A percentile compares a stretch with the other conserved stretches of the same genome.
Evolutionary conservation across 2,329 filamentous ascomycete genomes (phyloP).

Genomic region (Cladophialophora immunda): DNA sequence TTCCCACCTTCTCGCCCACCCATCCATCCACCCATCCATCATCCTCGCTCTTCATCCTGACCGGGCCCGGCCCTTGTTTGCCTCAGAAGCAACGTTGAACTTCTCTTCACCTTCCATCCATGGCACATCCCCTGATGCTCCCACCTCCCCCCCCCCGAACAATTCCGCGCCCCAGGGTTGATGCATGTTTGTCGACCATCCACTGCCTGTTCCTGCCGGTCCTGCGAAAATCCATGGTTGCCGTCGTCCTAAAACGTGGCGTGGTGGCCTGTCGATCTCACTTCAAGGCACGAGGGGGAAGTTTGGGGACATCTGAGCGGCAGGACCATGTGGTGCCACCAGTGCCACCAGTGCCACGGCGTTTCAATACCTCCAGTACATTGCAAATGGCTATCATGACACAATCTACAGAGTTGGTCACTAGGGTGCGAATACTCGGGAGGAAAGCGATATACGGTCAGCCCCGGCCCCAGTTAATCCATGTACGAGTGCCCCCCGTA

Average conservation of each 20-base stretch:
- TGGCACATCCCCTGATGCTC: neutral
- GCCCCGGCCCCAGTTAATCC: neutral
- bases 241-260: slow-evolving; percentile 25
- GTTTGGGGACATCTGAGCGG: neutral
- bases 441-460: slow-evolving; percentile 7
- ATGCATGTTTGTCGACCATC: slow-evolving; percentile 5
- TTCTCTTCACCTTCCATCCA: neutral
- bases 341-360: slow-evolving; percentile 1
- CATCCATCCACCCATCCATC: neutral
- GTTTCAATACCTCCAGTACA: neutral
- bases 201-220: slow-evolving; percentile 15
- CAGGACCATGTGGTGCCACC: slow-evolving; percentile 16
- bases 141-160: slow-evolving; percentile 5
- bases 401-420: neutral
- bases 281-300: neutral
- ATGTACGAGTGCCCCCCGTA: slow-evolving; percentile 3
- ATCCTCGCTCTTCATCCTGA: neutral
- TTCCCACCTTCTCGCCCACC: neutral
- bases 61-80: slow-evolving; percentile 5
- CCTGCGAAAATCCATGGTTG: slow-evolving; percentile 22
- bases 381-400: neutral
- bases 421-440: neutral
- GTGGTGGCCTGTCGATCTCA: slow-evolving; percentile 31
- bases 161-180: slow-evolving; percentile 4
- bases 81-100: slow-evolving; percentile 20